A percentile compares a stretch with the other conserved stretches of the same genome.
Evolutionary conservation across 352 stramenopile genomes (phyloP).

Genomic region (Globisporangium alternatum): DNA sequence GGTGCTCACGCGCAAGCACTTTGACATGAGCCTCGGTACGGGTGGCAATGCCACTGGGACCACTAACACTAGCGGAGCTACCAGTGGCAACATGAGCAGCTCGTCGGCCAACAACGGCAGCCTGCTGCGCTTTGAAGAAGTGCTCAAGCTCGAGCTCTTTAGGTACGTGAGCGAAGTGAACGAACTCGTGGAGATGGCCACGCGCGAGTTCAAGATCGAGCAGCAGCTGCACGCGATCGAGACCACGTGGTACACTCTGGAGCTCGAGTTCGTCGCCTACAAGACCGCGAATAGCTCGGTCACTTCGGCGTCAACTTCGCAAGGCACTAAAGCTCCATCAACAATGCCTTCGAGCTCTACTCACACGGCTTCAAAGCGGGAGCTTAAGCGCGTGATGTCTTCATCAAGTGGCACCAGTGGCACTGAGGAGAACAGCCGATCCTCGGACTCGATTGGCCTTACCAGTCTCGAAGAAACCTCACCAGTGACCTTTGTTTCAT

Average conservation of each 20-base stretch:
- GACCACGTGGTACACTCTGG: slow-evolving; percentile 85
- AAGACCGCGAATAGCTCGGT: slow-evolving; percentile 52
- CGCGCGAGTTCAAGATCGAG: slow-evolving; percentile 97
- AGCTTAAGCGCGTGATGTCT: neutral
- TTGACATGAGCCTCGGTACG: slow-evolving; percentile 47
- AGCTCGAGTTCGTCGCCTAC: slow-evolving; percentile 91
- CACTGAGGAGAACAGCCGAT: neutral
- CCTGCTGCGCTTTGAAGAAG: slow-evolving; percentile 87
- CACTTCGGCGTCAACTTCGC: neutral
- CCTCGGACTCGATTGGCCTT: neutral
- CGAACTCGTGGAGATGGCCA: slow-evolving; percentile 93
- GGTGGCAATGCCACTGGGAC: slow-evolving; percentile 1
- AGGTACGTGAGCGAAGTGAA: slow-evolving; percentile 92
- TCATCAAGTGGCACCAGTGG: neutral
- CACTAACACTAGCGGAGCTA: neutral
- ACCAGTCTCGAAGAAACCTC: neutral
- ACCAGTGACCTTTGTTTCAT: neutral
- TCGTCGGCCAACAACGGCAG: slow-evolving; percentile 19
- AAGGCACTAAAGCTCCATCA: neutral
- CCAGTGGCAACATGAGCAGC: neutral
- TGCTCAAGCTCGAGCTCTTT: slow-evolving; percentile 91
- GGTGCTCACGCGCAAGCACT: slow-evolving; percentile 85
- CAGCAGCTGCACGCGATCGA: slow-evolving; percentile 94
- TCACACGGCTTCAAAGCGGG: slow-evolving; percentile 1
- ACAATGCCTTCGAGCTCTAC: neutral